These are phyloP conservation scores for Eleusine coracana DNA, from an alignment of 176 grass and related monocot genomes.

Conservation along the genomic window DNA sequence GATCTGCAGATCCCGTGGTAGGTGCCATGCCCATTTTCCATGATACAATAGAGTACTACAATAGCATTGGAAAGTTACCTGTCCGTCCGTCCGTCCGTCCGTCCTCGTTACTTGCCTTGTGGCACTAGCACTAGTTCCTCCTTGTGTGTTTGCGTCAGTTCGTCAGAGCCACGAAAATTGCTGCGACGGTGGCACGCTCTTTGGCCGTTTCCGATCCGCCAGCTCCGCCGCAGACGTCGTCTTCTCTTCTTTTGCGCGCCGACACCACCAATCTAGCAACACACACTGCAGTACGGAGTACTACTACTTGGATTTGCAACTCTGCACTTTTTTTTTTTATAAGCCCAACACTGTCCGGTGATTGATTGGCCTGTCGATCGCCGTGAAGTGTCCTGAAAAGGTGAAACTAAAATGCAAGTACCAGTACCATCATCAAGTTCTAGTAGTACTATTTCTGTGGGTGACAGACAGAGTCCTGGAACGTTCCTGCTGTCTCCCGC, in stretches of 20 bases:
- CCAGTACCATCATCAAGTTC: too few species aligned
- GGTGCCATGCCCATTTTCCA: neutral
- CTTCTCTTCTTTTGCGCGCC: neutral
- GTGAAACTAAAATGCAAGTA: neutral
- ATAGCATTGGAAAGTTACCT: neutral
- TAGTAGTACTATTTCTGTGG: too few species aligned
- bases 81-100: neutral
- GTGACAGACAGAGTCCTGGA: neutral
- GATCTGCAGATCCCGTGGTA: constrained; percentile 12
- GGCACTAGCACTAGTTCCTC: too few species aligned
- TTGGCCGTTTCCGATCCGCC: constrained; percentile 17
- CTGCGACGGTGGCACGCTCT: neutral
- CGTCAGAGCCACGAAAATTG: neutral
- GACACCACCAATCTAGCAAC: neutral
- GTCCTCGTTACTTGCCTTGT: neutral
- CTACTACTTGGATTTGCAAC: neutral
- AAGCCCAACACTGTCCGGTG: neutral
- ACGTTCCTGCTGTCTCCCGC: neutral
- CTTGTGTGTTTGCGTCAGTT: neutral
- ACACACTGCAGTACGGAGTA: too few species aligned
- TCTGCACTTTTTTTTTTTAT: neutral
- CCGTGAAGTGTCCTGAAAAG: neutral
- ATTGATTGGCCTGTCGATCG: neutral
- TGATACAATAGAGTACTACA: neutral
- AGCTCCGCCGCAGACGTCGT: too few species aligned